Percentiles rank a stretch among this genome's conserved stretches.
phyloP scores from a whole-genome alignment of 2,329 filamentous ascomycete genomes.

The Albophoma yamanashiensis region DNA sequence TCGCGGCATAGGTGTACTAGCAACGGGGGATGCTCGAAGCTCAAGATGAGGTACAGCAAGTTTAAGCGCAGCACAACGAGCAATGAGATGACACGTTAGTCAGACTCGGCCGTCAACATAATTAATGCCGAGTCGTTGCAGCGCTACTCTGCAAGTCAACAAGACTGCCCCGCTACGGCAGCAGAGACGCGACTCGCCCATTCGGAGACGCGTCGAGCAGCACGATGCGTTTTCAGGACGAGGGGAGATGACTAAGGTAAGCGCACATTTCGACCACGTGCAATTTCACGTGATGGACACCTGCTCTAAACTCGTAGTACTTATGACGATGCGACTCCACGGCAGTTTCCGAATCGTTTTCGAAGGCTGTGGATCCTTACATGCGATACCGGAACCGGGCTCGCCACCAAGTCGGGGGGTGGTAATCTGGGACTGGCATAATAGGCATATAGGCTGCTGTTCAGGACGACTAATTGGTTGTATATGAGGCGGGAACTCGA shows the following conservation, averaged over 20 bases:
- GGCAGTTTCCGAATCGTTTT: neutral
- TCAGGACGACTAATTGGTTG: too few species aligned
- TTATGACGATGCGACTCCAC: too few species aligned
- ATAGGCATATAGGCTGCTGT: too few species aligned
- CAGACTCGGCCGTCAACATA: neutral
- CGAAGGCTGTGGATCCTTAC: neutral
- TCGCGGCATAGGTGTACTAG: constrained; percentile 11
- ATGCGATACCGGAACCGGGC: neutral
- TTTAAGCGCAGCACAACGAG: neutral
- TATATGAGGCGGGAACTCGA: too few species aligned
- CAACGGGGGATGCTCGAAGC: neutral
- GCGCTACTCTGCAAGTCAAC: neutral
- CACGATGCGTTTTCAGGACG: neutral
- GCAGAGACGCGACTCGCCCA: neutral
- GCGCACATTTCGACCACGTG: neutral
- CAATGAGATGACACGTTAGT: neutral
- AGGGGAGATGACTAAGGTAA: neutral
- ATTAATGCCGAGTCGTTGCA: neutral
- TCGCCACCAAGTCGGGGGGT: neutral
- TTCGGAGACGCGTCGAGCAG: neutral
- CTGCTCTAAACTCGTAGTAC: too few species aligned
- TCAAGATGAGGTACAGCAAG: neutral
- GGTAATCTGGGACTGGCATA: too few species aligned
- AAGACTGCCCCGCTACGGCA: neutral
- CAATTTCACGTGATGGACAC: neutral